A percentile compares a stretch with the other conserved stretches of the same genome.
Conservation (phyloP, 768 basidiomycete species). For the Tylopilus plumbeoviolaceoides region DNA sequence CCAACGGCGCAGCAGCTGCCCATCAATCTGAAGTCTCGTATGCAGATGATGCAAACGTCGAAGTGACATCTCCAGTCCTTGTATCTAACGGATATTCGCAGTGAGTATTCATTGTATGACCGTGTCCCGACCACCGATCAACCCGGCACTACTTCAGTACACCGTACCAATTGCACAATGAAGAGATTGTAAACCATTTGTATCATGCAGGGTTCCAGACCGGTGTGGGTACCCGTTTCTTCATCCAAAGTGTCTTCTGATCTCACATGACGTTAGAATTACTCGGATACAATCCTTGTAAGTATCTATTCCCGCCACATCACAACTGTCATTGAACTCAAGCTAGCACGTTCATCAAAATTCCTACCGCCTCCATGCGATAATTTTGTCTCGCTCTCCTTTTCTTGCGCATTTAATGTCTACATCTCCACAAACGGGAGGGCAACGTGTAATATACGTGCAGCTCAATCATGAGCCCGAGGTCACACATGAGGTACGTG, state of each 20-base stretch:
- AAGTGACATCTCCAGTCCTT: conserved; percentile 33
- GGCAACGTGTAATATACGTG: conserved; percentile 68
- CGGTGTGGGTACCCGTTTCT: conserved; percentile 52
- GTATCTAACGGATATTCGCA: conserved; percentile 55
- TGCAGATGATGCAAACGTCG: conserved; percentile 25
- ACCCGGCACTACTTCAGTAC: conserved; percentile 25
- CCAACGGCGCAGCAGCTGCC: conserved; percentile 45
- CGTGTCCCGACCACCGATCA: conserved; percentile 1
- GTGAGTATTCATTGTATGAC: conserved; percentile 40
- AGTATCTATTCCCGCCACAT: conserved; percentile 26
- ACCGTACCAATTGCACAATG: conserved; percentile 63
- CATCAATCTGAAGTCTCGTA: conserved; percentile 37
- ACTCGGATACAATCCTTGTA: conserved; percentile 77
- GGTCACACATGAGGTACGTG: conserved; percentile 77
- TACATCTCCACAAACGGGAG: conserved; percentile 63
- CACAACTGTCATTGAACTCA: conserved; percentile 9
- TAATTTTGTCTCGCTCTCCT: conserved; percentile 85
- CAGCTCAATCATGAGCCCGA: conserved; percentile 75
- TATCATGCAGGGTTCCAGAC: conserved; percentile 79
- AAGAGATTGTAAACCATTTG: conserved; percentile 73
- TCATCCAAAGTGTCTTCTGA: conserved; percentile 3
- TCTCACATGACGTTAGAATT: conserved; percentile 51
- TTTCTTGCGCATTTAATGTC: conserved; percentile 87
- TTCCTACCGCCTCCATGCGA: conserved; percentile 74
- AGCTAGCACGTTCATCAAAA: conserved; percentile 69